Percentiles rank a stretch among this genome's conserved stretches.
phyloP scores from a whole-genome alignment of 1,139 yeast genomes.

The Geotrichum reessii region DNA sequence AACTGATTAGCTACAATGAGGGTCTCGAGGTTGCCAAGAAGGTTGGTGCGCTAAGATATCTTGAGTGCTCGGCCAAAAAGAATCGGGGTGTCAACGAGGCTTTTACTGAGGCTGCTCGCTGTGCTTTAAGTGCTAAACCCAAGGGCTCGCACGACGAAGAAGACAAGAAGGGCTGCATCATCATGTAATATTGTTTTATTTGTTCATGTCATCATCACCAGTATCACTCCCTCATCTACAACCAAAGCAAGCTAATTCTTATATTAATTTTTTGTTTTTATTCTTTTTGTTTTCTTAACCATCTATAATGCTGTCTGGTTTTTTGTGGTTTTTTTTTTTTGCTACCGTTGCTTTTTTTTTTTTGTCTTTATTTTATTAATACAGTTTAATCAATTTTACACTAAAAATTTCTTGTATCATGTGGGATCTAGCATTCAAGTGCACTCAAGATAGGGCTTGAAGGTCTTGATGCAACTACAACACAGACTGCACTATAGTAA shows the following conservation, averaged over 20 bases:
- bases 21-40: conserved; percentile 74
- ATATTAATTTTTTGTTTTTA: not conserved
- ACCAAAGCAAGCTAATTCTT: not conserved
- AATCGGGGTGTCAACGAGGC: conserved; percentile 96
- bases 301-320: not conserved
- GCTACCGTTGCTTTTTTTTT: not conserved
- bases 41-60: conserved; percentile 70
- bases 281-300: not conserved
- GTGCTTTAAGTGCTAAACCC: conserved; percentile 86
- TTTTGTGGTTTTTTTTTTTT: not conserved
- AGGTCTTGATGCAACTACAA: not conserved
- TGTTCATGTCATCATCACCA: not conserved
- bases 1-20: conserved; percentile 69
- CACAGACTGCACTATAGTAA: no score
- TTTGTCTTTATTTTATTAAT: not conserved
- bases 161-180: conserved; percentile 25
- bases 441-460: not conserved
- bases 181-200: conserved; percentile 22
- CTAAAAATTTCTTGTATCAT: not conserved
- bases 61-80: conserved; percentile 91
- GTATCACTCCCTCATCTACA: not conserved
- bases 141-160: conserved; percentile 59
- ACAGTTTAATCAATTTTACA: not conserved
- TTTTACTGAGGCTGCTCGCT: conserved; percentile 93
- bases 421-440: not conserved